Percentiles rank a stretch among this genome's conserved stretches.
phyloP scores from a whole-genome alignment of 2,329 filamentous ascomycete genomes.

The Xylariaceae sp. region DNA sequence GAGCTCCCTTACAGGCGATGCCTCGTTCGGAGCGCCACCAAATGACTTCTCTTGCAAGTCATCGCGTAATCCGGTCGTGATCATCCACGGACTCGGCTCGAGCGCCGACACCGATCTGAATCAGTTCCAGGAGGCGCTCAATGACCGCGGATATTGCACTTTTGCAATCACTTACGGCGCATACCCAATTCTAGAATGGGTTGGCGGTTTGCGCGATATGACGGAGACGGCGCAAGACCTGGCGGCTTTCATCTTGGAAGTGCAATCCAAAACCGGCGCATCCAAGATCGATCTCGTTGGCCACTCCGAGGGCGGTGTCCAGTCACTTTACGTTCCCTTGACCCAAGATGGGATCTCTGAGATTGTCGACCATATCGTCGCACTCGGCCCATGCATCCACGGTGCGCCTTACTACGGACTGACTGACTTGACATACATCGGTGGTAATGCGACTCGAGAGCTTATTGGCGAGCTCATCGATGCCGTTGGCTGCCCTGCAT shows the following conservation, averaged over 20 bases:
- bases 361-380: slow-evolving; percentile 26
- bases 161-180: slow-evolving; percentile 41
- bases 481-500: slow-evolving; percentile 25
- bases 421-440: slow-evolving; percentile 29
- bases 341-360: slow-evolving; percentile 25
- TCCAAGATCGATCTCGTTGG: slow-evolving; percentile 41
- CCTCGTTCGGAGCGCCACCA: slow-evolving; percentile 24
- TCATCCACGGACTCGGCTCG: slow-evolving; percentile 43
- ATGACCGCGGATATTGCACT: slow-evolving; percentile 39
- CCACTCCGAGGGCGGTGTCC: slow-evolving; percentile 43
- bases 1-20: slow-evolving; percentile 14
- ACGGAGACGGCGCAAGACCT: slow-evolving; percentile 38
- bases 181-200: slow-evolving; percentile 34
- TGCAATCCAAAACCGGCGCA: slow-evolving; percentile 34
- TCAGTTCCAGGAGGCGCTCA: slow-evolving; percentile 26
- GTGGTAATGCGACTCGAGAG: slow-evolving; percentile 21
- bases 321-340: slow-evolving; percentile 33
- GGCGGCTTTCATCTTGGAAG: slow-evolving; percentile 37
- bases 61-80: slow-evolving; percentile 39
- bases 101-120: slow-evolving; percentile 27
- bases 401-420: slow-evolving; percentile 29
- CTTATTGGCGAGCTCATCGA: slow-evolving; percentile 19
- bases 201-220: slow-evolving; percentile 39
- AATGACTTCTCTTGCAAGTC: slow-evolving; percentile 27
- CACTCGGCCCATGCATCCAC: slow-evolving; percentile 26